Conservation (phyloP, 768 basidiomycete species). For the Agaricus bisporus region DNA sequence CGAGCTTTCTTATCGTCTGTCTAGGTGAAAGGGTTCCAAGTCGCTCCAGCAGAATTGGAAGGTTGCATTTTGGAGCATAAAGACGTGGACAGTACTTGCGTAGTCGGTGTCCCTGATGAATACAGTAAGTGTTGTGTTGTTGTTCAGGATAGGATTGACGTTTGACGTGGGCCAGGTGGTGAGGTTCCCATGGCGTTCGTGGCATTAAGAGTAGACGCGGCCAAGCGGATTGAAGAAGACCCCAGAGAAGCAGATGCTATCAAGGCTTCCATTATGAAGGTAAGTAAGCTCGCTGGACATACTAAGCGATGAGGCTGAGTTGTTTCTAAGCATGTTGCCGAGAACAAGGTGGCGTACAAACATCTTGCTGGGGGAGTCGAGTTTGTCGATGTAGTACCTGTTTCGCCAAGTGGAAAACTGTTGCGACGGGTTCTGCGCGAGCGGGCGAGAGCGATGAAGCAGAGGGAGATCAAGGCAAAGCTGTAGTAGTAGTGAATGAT, state of each 20-base stretch:
- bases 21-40: slow-evolving; percentile 65
- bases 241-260: slow-evolving; percentile 26
- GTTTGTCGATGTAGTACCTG: slow-evolving; percentile 49
- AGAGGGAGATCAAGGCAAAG: slow-evolving; percentile 15
- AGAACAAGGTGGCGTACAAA: slow-evolving; percentile 53
- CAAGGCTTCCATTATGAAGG: slow-evolving; percentile 43
- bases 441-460: slow-evolving; percentile 28
- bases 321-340: slow-evolving; percentile 41
- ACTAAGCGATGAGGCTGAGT: background rate
- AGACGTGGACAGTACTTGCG: slow-evolving; percentile 56
- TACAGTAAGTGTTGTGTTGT: slow-evolving; percentile 34
- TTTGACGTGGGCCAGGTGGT: slow-evolving; percentile 31
- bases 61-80: slow-evolving; percentile 56
- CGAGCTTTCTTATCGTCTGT: slow-evolving; percentile 14
- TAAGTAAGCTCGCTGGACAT: too few relatives aligned
- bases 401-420: slow-evolving; percentile 58
- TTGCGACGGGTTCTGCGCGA: slow-evolving; percentile 45
- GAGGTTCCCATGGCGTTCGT: slow-evolving; percentile 70
- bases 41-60: slow-evolving; percentile 70
- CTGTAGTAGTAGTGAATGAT: slow-evolving; percentile 12
- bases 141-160: background rate
- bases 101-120: slow-evolving; percentile 62
- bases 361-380: slow-evolving; percentile 54
- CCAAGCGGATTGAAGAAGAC: slow-evolving; percentile 24
- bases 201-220: slow-evolving; percentile 39